Percentiles rank a stretch among this genome's conserved stretches.
phyloP scores from a whole-genome alignment of 31 red algal genomes.

The Asparagopsis taxiformis region DNA sequence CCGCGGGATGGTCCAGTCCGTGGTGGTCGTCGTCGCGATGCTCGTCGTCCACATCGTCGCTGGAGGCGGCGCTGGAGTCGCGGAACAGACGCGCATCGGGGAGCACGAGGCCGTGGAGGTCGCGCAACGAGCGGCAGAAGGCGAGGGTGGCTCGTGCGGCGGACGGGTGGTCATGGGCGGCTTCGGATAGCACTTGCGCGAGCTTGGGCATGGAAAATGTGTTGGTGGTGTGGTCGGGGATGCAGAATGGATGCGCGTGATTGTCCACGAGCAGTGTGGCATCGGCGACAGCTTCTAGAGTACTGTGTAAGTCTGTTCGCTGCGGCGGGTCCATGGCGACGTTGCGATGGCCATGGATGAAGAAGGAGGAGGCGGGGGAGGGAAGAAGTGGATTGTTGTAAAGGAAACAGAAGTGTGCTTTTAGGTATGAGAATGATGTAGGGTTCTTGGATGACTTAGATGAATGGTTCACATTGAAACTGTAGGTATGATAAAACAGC shows the following conservation, averaged over 20 bases:
- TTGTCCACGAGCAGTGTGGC: constrained; percentile 45
- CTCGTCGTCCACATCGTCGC: no score
- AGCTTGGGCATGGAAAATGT: constrained; percentile 14
- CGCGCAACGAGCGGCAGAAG: neutral
- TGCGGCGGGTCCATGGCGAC: no score
- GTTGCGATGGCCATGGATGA: no score
- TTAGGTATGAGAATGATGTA: no score
- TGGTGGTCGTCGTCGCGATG: no score
- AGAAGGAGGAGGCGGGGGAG: no score
- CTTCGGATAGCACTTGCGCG: constrained; percentile 21
- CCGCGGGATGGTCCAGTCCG: neutral
- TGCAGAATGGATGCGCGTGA: constrained; percentile 55
- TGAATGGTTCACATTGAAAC: no score
- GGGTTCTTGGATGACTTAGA: no score
- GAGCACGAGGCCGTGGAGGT: neutral
- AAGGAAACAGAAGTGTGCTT: no score
- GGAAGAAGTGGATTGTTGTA: no score
- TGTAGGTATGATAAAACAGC: no score
- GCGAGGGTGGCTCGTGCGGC: constrained; percentile 9
- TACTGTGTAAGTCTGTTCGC: constrained; percentile 10
- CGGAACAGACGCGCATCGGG: no score
- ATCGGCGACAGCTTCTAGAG: constrained; percentile 57
- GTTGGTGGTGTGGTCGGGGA: neutral
- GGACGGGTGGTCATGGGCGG: constrained; percentile 3
- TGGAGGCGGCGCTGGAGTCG: neutral